phyloP scores from a whole-genome alignment of 345 rosid species.

The Aethionema arabicum region DNA sequence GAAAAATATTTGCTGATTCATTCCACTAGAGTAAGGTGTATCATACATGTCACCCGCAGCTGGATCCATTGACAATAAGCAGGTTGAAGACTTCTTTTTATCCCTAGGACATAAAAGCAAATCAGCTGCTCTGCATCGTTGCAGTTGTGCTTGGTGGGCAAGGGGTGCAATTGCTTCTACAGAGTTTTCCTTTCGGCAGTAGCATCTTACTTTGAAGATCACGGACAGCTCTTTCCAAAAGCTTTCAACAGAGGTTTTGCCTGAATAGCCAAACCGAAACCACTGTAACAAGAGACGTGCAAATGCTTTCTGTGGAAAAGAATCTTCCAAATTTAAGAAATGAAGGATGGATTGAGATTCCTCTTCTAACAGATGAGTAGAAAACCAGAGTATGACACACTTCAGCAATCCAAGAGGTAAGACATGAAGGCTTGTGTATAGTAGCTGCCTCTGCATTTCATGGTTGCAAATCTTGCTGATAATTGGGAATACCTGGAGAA shows the following conservation, averaged over 20 bases:
- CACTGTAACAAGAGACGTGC: slow-evolving; percentile 58
- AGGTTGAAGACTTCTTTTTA: slow-evolving; percentile 31
- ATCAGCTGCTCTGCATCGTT: slow-evolving; percentile 25
- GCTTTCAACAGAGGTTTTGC: slow-evolving; percentile 53
- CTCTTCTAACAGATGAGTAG: slow-evolving; percentile 54
- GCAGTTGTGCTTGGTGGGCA: slow-evolving; percentile 32
- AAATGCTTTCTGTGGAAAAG: slow-evolving; percentile 43
- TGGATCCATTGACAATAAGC: slow-evolving; percentile 31
- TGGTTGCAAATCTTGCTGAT: slow-evolving; percentile 48
- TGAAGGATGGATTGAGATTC: slow-evolving; percentile 55
- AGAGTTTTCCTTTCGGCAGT: slow-evolving; percentile 35
- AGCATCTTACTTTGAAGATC: slow-evolving; percentile 46
- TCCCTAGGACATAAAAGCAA: slow-evolving; percentile 34
- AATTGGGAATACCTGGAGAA: slow-evolving; percentile 55
- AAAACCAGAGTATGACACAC: slow-evolving; percentile 72
- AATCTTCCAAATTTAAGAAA: slow-evolving; percentile 40
- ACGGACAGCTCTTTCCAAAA: slow-evolving; percentile 52
- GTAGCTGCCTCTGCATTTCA: slow-evolving; percentile 57
- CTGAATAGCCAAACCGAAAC: slow-evolving; percentile 57
- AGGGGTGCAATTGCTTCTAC: slow-evolving; percentile 41
- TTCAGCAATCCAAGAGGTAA: slow-evolving; percentile 78
- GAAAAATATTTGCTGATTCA: slow-evolving; percentile 45
- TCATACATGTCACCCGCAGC: slow-evolving; percentile 26
- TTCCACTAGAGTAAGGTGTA: slow-evolving; percentile 48
- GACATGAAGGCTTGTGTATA: slow-evolving; percentile 53